Evolutionary conservation across 805 yeast species (phyloP).

Genomic region (Candida caryicola): DNA sequence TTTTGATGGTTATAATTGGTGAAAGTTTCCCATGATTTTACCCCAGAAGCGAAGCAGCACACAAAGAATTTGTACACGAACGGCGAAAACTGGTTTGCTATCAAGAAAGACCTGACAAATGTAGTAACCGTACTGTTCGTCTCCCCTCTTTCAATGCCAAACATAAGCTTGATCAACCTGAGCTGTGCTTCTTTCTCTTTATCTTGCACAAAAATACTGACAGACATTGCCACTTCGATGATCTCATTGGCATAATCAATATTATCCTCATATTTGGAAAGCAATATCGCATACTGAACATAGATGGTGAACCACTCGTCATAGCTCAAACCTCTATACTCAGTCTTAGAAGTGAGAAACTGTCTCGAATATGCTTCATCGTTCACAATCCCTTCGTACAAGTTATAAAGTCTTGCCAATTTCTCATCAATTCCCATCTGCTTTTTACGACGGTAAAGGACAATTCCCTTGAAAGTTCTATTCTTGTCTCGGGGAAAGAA

Average conservation of each 20-base stretch:
- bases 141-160: constrained; percentile 49
- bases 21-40: constrained; percentile 54
- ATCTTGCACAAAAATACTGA: constrained; percentile 74
- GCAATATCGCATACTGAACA: constrained; percentile 70
- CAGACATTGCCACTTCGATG: constrained; percentile 69
- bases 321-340: constrained; percentile 72
- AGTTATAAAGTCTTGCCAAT: constrained; percentile 61
- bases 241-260: constrained; percentile 48
- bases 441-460: constrained; percentile 57
- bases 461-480: constrained; percentile 64
- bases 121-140: constrained; percentile 48
- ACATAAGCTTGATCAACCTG: constrained; percentile 64
- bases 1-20: constrained; percentile 86
- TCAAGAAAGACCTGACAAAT: constrained; percentile 60
- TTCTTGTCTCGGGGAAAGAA: constrained; percentile 78
- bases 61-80: constrained; percentile 63
- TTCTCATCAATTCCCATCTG: constrained; percentile 70
- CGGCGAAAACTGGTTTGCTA: constrained; percentile 73
- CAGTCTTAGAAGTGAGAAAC: constrained; percentile 48
- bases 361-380: constrained; percentile 22
- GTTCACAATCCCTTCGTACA: constrained; percentile 54
- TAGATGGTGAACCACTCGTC: constrained; percentile 84
- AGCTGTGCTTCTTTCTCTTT: constrained; percentile 57
- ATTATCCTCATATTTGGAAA: constrained; percentile 66
- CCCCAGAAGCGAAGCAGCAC: constrained; percentile 63